A percentile compares a stretch with the other conserved stretches of the same genome.
These are phyloP conservation scores for Diaporthe australafricana DNA, from an alignment of 2,329 filamentous ascomycete species.

Conservation along the genomic window DNA sequence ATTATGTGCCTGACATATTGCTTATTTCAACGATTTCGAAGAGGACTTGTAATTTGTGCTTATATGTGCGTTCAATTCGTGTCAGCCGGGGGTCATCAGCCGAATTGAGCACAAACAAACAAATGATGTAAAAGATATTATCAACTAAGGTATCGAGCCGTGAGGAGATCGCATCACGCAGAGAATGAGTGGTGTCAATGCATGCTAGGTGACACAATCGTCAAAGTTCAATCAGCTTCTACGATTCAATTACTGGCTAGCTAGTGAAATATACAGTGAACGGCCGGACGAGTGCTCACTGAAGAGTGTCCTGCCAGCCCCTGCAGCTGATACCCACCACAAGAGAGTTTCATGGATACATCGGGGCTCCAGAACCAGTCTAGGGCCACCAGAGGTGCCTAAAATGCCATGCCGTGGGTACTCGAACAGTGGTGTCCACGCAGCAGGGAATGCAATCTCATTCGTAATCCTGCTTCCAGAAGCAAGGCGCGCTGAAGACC, in stretches of 20 bases:
- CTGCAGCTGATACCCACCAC: too few species aligned
- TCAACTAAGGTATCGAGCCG: too few species aligned
- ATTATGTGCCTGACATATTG: too few species aligned
- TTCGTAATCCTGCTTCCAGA: neutral
- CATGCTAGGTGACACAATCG: neutral
- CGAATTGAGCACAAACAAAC: too few species aligned
- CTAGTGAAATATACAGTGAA: too few species aligned
- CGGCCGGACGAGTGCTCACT: neutral
- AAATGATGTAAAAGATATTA: too few species aligned
- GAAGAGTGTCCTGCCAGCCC: neutral
- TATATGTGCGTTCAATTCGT: neutral
- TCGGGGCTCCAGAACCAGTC: neutral
- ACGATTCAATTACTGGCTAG: neutral
- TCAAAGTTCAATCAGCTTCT: too few species aligned
- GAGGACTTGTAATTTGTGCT: too few species aligned
- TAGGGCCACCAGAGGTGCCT: neutral
- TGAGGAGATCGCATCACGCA: too few species aligned
- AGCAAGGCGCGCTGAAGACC: neutral
- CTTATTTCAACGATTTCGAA: too few species aligned
- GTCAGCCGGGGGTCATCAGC: neutral
- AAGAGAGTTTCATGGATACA: too few species aligned
- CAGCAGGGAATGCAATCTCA: neutral
- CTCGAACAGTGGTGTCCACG: neutral
- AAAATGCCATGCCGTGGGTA: neutral
- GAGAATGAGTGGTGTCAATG: too few species aligned